Percentiles rank a stretch among this genome's conserved stretches.
phyloP scores from a whole-genome alignment of 2,329 filamentous ascomycete genomes.

The Trichoderma hamatum region DNA sequence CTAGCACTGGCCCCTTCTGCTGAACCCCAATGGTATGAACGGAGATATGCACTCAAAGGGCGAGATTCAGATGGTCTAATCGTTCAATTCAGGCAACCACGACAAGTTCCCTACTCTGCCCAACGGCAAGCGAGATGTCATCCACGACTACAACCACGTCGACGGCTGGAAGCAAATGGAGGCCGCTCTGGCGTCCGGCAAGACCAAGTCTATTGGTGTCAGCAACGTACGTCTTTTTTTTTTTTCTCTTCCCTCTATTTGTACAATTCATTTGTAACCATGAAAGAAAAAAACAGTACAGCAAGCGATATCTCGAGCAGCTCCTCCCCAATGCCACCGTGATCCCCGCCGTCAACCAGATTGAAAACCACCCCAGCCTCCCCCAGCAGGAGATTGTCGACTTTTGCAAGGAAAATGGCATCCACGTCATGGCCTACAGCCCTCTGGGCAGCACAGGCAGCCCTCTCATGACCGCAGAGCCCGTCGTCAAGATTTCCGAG shows the following conservation, averaged over 20 bases:
- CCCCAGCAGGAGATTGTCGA: slow-evolving; percentile 74
- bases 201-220: slow-evolving; percentile 57
- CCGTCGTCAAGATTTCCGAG: slow-evolving; percentile 65
- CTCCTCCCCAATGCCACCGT: slow-evolving; percentile 56
- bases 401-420: slow-evolving; percentile 67
- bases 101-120: slow-evolving; percentile 74
- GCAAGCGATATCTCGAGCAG: slow-evolving; percentile 58
- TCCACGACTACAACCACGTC: slow-evolving; percentile 68
- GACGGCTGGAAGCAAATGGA: slow-evolving; percentile 80
- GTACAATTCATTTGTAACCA: neutral
- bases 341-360: slow-evolving; percentile 70
- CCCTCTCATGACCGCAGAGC: slow-evolving; percentile 65
- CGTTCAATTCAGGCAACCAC: slow-evolving; percentile 57
- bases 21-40: slow-evolving; percentile 72
- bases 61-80: neutral
- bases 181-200: slow-evolving; percentile 62
- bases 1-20: slow-evolving; percentile 80
- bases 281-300: slow-evolving; percentile 48
- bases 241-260: neutral
- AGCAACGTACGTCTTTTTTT: slow-evolving; percentile 49
- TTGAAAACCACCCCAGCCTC: slow-evolving; percentile 72
- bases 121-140: slow-evolving; percentile 75
- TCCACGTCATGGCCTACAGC: slow-evolving; percentile 73
- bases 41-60: neutral
- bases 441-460: slow-evolving; percentile 67